phyloP scores from a whole-genome alignment of 371 early-diverging fungal genomes.

The Mucor saturninus region DNA sequence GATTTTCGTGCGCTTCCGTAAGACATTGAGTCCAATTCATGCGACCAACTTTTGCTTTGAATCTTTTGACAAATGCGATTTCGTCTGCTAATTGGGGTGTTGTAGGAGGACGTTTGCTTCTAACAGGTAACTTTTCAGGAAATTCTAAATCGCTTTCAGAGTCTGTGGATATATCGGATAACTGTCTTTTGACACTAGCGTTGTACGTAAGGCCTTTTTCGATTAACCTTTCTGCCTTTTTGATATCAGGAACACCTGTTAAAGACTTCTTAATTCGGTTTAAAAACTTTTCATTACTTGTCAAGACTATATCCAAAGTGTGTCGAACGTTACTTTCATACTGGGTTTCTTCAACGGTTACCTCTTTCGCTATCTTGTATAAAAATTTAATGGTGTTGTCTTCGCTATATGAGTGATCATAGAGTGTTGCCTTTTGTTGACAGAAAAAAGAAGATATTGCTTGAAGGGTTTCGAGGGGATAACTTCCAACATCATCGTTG shows the following conservation, averaged over 20 bases:
- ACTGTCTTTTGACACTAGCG: conserved; percentile 27
- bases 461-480: conserved; percentile 23
- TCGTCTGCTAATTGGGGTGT: conserved; percentile 23
- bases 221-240: conserved; percentile 25
- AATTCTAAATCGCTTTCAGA: conserved; percentile 30
- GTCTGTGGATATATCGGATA: conserved; percentile 23
- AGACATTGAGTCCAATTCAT: conserved; percentile 28
- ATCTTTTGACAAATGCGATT: conserved; percentile 27
- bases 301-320: conserved; percentile 27
- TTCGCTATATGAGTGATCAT: conserved; percentile 24
- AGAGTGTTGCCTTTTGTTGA: conserved; percentile 24
- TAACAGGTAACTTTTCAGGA: conserved; percentile 27
- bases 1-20: conserved; percentile 11
- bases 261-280: conserved; percentile 25
- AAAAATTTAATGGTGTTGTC: conserved; percentile 24
- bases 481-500: conserved; percentile 26
- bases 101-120: conserved; percentile 21
- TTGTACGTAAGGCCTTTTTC: conserved; percentile 25
- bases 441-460: conserved; percentile 29
- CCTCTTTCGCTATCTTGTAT: conserved; percentile 24
- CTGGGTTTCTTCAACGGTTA: conserved; percentile 26
- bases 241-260: conserved; percentile 26
- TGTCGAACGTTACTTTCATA: conserved; percentile 21
- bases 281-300: conserved; percentile 26
- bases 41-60: conserved; percentile 22